phyloP scores from a whole-genome alignment of 768 basidiomycete genomes.

The Boletus rubroflammeus region DNA sequence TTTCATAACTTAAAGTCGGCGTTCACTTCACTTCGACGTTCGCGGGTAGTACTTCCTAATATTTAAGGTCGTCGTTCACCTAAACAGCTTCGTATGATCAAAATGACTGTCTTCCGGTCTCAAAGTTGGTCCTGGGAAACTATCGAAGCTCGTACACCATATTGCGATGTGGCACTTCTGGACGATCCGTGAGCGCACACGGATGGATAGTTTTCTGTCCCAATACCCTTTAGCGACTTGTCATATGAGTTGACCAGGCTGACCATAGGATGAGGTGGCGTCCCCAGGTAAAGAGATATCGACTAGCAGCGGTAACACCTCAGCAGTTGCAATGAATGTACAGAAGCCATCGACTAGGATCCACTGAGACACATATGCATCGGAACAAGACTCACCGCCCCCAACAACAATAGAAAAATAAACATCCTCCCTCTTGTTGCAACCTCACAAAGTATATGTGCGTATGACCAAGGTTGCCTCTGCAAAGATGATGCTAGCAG shows the following conservation, averaged over 20 bases:
- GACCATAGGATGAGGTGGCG: slow-evolving; percentile 15
- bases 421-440: slow-evolving; percentile 14
- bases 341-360: not conserved
- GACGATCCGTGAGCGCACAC: slow-evolving; percentile 9
- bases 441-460: slow-evolving; percentile 25
- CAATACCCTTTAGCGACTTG: not conserved
- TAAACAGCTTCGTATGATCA: too few relatives aligned
- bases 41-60: too few relatives aligned
- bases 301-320: slow-evolving; percentile 1
- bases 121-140: too few relatives aligned
- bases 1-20: too few relatives aligned
- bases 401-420: slow-evolving; percentile 13
- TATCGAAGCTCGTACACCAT: slow-evolving; percentile 16
- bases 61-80: too few relatives aligned
- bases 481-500: slow-evolving; percentile 5
- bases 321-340: slow-evolving; percentile 9
- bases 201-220: slow-evolving; percentile 16
- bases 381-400: slow-evolving; percentile 8
- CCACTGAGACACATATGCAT: not conserved
- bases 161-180: slow-evolving; percentile 11
- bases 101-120: too few relatives aligned
- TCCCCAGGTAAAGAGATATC: slow-evolving; percentile 15
- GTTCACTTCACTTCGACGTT: too few relatives aligned
- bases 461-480: slow-evolving; percentile 22
- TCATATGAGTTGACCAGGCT: slow-evolving; percentile 1